A percentile compares a stretch with the other conserved stretches of the same genome.
phyloP scores from a whole-genome alignment of 2,329 filamentous ascomycete species.

The Curvularia spicifera region DNA sequence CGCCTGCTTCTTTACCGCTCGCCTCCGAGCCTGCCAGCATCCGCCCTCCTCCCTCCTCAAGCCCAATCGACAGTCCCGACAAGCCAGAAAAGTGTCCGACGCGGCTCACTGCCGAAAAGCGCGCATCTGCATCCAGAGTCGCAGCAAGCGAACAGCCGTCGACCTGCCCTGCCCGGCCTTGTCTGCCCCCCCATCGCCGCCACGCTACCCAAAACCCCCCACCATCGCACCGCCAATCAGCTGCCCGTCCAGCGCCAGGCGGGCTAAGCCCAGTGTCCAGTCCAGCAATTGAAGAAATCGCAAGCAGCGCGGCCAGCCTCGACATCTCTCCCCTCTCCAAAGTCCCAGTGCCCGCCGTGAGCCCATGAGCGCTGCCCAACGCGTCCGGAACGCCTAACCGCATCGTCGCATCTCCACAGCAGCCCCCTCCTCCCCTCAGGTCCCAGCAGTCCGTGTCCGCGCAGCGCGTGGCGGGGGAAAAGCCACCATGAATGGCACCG shows the following conservation, averaged over 20 bases:
- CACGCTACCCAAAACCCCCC: constrained; percentile 22
- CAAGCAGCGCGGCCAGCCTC: constrained; percentile 34
- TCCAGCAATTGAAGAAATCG: constrained; percentile 46
- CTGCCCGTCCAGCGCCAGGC: constrained; percentile 29
- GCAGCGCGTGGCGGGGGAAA: constrained; percentile 41
- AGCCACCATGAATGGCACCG: constrained; percentile 66
- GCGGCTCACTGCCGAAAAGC: not conserved
- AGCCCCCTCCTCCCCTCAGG: constrained; percentile 5
- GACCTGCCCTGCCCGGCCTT: not conserved
- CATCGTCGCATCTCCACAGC: constrained; percentile 21
- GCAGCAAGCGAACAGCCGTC: not conserved
- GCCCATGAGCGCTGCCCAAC: constrained; percentile 40
- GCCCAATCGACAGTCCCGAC: too few species aligned
- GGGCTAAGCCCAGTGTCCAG: constrained; percentile 39
- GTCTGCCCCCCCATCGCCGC: constrained; percentile 10
- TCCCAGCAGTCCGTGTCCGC: constrained; percentile 16
- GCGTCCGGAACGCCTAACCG: constrained; percentile 39
- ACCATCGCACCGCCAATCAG: constrained; percentile 39
- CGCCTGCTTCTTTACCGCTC: constrained; percentile 22
- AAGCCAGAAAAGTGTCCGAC: not conserved
- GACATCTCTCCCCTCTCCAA: constrained; percentile 8
- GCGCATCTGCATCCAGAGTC: not conserved
- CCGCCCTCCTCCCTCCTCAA: not conserved
- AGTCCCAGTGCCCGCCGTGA: not conserved
- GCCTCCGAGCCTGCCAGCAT: constrained; percentile 9